phyloP scores from a whole-genome alignment of 352 stramenopile genomes.

The Phytopythium kandeliae region DNA sequence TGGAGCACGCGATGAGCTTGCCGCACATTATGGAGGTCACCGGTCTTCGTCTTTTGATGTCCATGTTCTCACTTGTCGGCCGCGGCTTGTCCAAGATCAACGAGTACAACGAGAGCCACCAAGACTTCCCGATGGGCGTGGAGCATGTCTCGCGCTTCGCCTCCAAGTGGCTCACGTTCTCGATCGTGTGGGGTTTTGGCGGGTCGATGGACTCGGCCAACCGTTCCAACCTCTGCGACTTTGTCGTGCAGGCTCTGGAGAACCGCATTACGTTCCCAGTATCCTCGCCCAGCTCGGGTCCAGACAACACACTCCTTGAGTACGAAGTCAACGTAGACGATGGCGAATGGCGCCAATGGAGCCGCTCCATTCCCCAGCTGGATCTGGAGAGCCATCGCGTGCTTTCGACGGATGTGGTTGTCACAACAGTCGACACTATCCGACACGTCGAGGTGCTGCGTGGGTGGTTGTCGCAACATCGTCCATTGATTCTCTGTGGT shows the following conservation, averaged over 20 bases:
- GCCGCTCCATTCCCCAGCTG: constrained; percentile 93
- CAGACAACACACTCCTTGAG: constrained; percentile 89
- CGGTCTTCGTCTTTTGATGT: constrained; percentile 92
- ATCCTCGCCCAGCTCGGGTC: constrained; percentile 32
- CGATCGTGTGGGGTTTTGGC: constrained; percentile 98
- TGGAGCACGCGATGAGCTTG: constrained; percentile 91
- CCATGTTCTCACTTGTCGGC: constrained; percentile 94
- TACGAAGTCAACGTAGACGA: constrained; percentile 97
- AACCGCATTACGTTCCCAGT: constrained; percentile 87
- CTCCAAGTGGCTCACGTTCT: constrained; percentile 97
- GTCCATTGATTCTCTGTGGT: constrained; percentile 97
- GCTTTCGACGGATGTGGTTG: constrained; percentile 96
- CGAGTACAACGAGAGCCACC: constrained; percentile 99
- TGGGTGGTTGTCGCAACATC: constrained; percentile 96
- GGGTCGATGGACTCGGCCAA: constrained; percentile 94
- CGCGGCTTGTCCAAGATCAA: constrained; percentile 92
- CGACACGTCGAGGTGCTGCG: constrained; percentile 97
- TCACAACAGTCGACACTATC: constrained; percentile 99
- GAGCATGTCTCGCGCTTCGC: constrained; percentile 97
- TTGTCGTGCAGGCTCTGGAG: constrained; percentile 84
- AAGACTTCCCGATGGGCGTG: constrained; percentile 96
- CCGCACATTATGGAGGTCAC: constrained; percentile 96
- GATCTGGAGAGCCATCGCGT: constrained; percentile 98
- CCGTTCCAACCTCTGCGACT: constrained; percentile 89
- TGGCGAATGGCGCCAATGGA: constrained; percentile 96